These are phyloP conservation scores for Chlorociboria aeruginascens DNA, from an alignment of 495 filamentous ascomycete genomes.

Conservation along the genomic window DNA sequence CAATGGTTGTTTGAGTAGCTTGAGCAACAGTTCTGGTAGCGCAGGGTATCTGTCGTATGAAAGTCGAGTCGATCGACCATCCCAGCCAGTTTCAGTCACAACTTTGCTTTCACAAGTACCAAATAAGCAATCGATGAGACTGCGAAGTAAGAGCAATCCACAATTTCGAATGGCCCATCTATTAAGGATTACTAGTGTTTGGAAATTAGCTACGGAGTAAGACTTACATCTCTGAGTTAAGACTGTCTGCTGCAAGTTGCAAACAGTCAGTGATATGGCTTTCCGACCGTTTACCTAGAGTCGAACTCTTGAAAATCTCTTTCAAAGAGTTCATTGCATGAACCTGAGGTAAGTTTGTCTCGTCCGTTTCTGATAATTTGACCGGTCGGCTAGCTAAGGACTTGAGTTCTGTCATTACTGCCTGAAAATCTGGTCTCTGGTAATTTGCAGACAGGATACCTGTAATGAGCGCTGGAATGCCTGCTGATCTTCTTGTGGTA, in stretches of 20 bases:
- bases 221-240: constrained; percentile 42
- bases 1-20: constrained; percentile 35
- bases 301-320: constrained; percentile 71
- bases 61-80: constrained; percentile 35
- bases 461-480: constrained; percentile 73
- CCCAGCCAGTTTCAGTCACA: constrained; percentile 36
- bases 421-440: constrained; percentile 34
- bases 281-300: constrained; percentile 51
- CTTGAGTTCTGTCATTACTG: constrained; percentile 35
- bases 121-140: constrained; percentile 64
- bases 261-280: constrained; percentile 58
- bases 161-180: constrained; percentile 94
- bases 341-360: constrained; percentile 71
- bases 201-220: background rate
- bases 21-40: constrained; percentile 53
- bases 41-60: constrained; percentile 63
- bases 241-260: constrained; percentile 57
- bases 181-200: constrained; percentile 7
- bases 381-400: constrained; percentile 45
- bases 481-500: constrained; percentile 85
- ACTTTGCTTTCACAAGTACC: constrained; percentile 48
- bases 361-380: constrained; percentile 37
- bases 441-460: constrained; percentile 55
- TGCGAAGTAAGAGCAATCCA: constrained; percentile 77
- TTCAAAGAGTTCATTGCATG: constrained; percentile 89